Evolutionary conservation across 2,329 filamentous ascomycete species (phyloP), one percentile per base, ranked within the genome.

Genomic region (Aspergillus sp.): DNA sequence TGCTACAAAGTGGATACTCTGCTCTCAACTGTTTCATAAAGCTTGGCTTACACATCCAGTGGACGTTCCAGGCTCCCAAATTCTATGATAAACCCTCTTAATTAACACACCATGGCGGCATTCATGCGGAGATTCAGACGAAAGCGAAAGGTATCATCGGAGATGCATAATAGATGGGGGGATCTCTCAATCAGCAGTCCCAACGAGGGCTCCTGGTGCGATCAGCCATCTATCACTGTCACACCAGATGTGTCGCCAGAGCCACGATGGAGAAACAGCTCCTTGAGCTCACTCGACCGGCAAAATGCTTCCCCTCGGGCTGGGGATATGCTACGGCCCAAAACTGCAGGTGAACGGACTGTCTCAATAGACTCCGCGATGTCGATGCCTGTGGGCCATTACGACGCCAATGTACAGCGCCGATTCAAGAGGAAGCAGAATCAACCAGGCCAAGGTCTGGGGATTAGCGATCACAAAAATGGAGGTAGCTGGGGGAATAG

Each of bases 131-230:
- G 58, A 47, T 52, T 66, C 40, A 53, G 62, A 40, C 53, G 53
- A 45, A 66, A 64, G 49, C 60, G 60, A 39, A 59, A 57, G 48
- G 48, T 67, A 6, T 64, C 64, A 4, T 64, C 64, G 1, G 58
- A 65, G 29, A 47, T 70, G 32, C 60, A 70, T 50, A 55, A 63
- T 28, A 62, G 66, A 49, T 70, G 65, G 62, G 68, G 68, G 4
- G 68, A 70, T 51, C 51, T 58, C 32, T 51, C 63, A 11, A 70
- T 70, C 49, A 66, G 61, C 26, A 63, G 62, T 51, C 68, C 68
- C 19, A 68, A 57, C 33, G 54, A 62, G 33, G 67, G 67, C 26
- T 69, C 67, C n/a, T 70, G 68, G 68, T 64, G 61, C 54, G 60
- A 62, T 37, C 60, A 65, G 35, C 42, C 50, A 7, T 47, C 60